A percentile compares a stretch with the other conserved stretches of the same genome.
phyloP scores from a whole-genome alignment of 352 stramenopile species.

The Ochromonadaceae sp. region DNA sequence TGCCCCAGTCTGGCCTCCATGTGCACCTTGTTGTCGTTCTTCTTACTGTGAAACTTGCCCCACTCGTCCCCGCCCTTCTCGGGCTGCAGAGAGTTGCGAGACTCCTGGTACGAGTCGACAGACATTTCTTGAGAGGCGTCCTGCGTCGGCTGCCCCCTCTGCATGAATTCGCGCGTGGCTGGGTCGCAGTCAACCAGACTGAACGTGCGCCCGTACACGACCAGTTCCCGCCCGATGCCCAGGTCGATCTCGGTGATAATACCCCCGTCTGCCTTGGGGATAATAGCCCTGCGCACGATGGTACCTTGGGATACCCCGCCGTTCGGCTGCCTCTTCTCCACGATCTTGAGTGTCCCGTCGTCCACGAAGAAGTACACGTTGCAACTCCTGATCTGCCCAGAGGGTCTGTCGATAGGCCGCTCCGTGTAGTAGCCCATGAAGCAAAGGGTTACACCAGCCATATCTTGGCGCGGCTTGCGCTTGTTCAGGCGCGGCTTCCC shows the following conservation, averaged over 20 bases:
- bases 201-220: conserved; percentile 31
- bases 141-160: no score
- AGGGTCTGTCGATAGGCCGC: no score
- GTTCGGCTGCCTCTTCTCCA: neutral
- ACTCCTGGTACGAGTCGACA: no score
- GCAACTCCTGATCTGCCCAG: no score
- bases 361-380: conserved; percentile 8
- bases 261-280: neutral
- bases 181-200: conserved; percentile 59
- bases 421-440: no score
- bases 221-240: neutral
- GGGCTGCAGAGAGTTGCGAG: no score
- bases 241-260: neutral
- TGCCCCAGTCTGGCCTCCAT: conserved; percentile 19
- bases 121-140: no score
- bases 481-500: no score
- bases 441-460: no score
- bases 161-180: conserved; percentile 60
- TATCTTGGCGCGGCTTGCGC: no score
- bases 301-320: neutral
- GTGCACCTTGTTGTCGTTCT: conserved; percentile 11
- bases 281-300: neutral
- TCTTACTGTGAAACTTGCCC: neutral
- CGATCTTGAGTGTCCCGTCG: conserved; percentile 12
- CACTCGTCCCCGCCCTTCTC: no score